Conservation (phyloP, 2,329 filamentous ascomycete genomes). For the Ophiostoma montium region DNA sequence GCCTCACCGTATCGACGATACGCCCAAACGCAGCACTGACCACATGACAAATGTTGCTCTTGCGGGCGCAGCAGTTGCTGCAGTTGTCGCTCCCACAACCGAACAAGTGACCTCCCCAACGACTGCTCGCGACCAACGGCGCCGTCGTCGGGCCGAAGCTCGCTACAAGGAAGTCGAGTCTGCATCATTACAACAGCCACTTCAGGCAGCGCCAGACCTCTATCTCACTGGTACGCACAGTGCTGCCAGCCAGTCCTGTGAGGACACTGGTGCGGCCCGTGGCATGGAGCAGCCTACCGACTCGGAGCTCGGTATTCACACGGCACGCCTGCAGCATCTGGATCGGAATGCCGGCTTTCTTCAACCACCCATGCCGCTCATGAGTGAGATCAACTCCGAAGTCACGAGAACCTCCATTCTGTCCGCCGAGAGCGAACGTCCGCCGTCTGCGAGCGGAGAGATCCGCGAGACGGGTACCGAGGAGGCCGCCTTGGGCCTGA, state of each 20-base stretch:
- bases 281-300: not conserved
- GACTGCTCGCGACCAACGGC: conserved; percentile 36
- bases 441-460: conserved; percentile 52
- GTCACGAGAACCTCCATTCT: conserved; percentile 77
- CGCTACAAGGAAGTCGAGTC: conserved; percentile 35
- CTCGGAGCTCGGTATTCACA: conserved; percentile 15
- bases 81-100: conserved; percentile 23
- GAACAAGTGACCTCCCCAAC: conserved; percentile 25
- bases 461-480: conserved; percentile 24
- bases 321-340: conserved; percentile 34
- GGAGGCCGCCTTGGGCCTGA: conserved; percentile 23
- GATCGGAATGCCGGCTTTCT: conserved; percentile 28
- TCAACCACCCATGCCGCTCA: conserved; percentile 71
- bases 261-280: not conserved
- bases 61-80: conserved; percentile 31
- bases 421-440: conserved; percentile 64
- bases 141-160: conserved; percentile 38
- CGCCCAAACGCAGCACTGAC: conserved; percentile 31
- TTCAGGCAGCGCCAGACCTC: conserved; percentile 22
- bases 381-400: conserved; percentile 78
- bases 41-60: conserved; percentile 30
- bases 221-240: conserved; percentile 10
- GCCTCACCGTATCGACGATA: conserved; percentile 23
- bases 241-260: conserved; percentile 5
- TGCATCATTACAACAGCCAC: conserved; percentile 31